These are phyloP conservation scores for Trifolium repens DNA, from an alignment of 306 rosid species.

Conservation along the genomic window DNA sequence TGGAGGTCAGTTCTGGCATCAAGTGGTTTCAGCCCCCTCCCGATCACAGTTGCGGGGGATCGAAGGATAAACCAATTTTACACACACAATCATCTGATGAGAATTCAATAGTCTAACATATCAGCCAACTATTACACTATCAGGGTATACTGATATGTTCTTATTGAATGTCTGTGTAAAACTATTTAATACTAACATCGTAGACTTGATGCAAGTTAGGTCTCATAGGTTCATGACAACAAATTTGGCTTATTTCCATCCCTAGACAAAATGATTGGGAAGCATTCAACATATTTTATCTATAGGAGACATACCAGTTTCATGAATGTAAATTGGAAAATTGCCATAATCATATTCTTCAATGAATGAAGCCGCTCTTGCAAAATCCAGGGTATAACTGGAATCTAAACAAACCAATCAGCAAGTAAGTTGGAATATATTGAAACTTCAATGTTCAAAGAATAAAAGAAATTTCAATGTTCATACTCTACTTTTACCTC, in stretches of 20 bases:
- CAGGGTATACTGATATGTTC: too few relatives aligned
- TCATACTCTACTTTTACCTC: conserved; percentile 41
- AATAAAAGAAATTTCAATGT: conserved; percentile 1
- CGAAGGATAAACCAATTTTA: too few relatives aligned
- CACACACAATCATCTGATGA: too few relatives aligned
- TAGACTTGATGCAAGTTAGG: too few relatives aligned
- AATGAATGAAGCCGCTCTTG: conserved; percentile 40
- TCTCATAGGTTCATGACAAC: too few relatives aligned
- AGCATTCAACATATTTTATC: not conserved
- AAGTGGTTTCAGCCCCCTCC: too few relatives aligned
- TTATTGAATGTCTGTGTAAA: too few relatives aligned
- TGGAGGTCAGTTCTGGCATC: too few relatives aligned
- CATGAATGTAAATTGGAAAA: conserved; percentile 59
- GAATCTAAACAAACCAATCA: conserved; percentile 46
- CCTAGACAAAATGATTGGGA: not conserved
- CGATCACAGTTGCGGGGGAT: too few relatives aligned
- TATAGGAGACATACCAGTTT: conserved; percentile 50
- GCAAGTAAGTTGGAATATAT: conserved; percentile 10
- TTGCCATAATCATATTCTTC: conserved; percentile 51
- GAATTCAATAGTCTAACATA: too few relatives aligned
- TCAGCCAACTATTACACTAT: too few relatives aligned
- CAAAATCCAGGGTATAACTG: conserved; percentile 48
- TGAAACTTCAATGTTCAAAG: not conserved
- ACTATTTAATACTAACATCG: not conserved
- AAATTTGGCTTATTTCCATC: too few relatives aligned